These are phyloP conservation scores for Pulveroboletus ravenelii DNA, from an alignment of 768 basidiomycete species.

Conservation along the genomic window DNA sequence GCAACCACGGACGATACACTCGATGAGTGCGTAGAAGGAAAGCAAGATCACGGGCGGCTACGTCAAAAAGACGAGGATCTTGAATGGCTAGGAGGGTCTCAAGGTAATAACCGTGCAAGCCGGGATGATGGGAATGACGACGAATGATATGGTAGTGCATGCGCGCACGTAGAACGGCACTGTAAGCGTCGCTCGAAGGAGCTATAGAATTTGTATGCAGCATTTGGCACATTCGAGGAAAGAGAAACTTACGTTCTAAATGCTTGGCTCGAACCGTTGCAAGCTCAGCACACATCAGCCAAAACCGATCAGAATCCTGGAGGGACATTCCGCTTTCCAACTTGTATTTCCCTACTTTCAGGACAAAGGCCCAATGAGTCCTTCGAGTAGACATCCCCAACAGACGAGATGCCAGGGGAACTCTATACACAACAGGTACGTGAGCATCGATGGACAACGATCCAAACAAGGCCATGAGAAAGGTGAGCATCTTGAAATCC, in stretches of 20 bases:
- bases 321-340: constrained; percentile 29
- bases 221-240: not conserved
- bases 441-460: constrained; percentile 38
- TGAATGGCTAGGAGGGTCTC: constrained; percentile 33
- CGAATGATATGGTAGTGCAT: constrained; percentile 39
- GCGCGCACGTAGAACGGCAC: constrained; percentile 32
- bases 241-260: constrained; percentile 13
- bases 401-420: constrained; percentile 27
- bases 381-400: constrained; percentile 17
- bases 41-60: constrained; percentile 33
- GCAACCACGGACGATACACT: constrained; percentile 33
- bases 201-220: constrained; percentile 13
- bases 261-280: constrained; percentile 20
- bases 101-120: constrained; percentile 47
- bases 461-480: constrained; percentile 47
- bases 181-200: constrained; percentile 5
- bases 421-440: constrained; percentile 23
- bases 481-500: constrained; percentile 33
- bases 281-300: constrained; percentile 52
- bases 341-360: constrained; percentile 45
- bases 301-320: constrained; percentile 50
- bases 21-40: constrained; percentile 31
- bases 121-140: constrained; percentile 33
- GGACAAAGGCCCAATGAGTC: constrained; percentile 48
- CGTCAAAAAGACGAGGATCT: constrained; percentile 25